Evolutionary conservation across 306 rosid species (phyloP).

Genomic region (Lathyrus sativus): DNA sequence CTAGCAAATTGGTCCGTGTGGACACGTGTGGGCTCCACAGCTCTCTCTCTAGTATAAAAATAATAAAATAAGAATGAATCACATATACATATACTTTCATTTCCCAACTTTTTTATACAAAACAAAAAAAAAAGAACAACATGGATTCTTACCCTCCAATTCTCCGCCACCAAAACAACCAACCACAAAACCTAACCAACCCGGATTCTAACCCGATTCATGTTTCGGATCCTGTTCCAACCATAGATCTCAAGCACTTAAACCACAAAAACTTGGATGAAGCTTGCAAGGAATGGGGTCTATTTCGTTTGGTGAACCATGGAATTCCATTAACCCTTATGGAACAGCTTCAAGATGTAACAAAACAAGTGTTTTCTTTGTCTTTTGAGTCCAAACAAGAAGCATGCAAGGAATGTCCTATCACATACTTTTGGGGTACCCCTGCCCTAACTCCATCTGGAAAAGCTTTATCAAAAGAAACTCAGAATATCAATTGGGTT

Average conservation of each 20-base stretch:
- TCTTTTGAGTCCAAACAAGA: constrained; percentile 57
- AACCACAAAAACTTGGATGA: constrained; percentile 37
- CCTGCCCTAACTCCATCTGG: constrained; percentile 63
- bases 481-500: constrained; percentile 54
- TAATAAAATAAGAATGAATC: neutral
- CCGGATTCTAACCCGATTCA: neutral
- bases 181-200: neutral
- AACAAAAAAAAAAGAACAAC: constrained; percentile 26
- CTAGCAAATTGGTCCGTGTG: neutral
- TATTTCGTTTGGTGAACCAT: constrained; percentile 73
- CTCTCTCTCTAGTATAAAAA: neutral
- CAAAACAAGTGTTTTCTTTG: constrained; percentile 45
- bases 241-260: constrained; percentile 53
- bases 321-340: constrained; percentile 62
- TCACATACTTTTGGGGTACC: constrained; percentile 75
- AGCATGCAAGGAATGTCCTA: constrained; percentile 40
- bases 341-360: constrained; percentile 42
- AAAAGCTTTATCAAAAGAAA: constrained; percentile 32
- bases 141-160: constrained; percentile 57
- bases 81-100: neutral
- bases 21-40: constrained; percentile 25
- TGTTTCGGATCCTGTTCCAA: constrained; percentile 46
- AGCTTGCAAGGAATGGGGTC: constrained; percentile 70
- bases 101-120: no score
- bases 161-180: constrained; percentile 33